phyloP scores from a whole-genome alignment of 2,329 filamentous ascomycete species.

The Penicillium sp. region DNA sequence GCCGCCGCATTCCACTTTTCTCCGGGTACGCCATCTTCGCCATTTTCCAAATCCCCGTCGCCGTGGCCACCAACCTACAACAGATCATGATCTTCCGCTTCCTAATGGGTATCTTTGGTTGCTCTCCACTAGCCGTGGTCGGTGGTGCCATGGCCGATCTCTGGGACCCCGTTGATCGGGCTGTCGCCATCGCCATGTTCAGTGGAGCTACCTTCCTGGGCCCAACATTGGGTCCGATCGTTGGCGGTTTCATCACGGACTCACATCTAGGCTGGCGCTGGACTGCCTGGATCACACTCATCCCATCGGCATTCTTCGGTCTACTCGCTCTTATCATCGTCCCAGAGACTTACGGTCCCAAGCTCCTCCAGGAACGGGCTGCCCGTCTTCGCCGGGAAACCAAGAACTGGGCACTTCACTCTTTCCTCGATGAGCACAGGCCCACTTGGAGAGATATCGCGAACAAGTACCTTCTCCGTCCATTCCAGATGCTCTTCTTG shows the following conservation, averaged over 20 bases:
- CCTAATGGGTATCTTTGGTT: conserved; percentile 52
- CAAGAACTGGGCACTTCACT: conserved; percentile 49
- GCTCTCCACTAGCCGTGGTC: conserved; percentile 52
- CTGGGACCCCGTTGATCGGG: conserved; percentile 51
- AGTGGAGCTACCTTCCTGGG: conserved; percentile 51
- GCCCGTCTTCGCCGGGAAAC: conserved; percentile 50
- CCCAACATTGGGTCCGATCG: conserved; percentile 51
- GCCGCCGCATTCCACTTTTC: conserved; percentile 50
- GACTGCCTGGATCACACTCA: conserved; percentile 59
- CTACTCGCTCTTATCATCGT: conserved; percentile 47
- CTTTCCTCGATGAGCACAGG: conserved; percentile 46
- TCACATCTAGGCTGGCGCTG: conserved; percentile 58
- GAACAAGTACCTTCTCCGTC: conserved; percentile 48
- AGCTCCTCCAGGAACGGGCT: conserved; percentile 53
- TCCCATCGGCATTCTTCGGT: conserved; percentile 47
- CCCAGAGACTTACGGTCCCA: conserved; percentile 53
- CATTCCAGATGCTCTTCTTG: conserved; percentile 48
- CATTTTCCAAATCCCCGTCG: conserved; percentile 57
- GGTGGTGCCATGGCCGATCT: conserved; percentile 54
- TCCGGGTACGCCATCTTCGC: conserved; percentile 49
- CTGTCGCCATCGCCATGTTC: conserved; percentile 50
- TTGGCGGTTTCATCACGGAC: conserved; percentile 53
- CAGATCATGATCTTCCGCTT: conserved; percentile 57
- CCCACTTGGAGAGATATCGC: conserved; percentile 41
- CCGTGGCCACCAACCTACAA: conserved; percentile 52